Base-by-base conservation (phyloP, 257 asterid genomes). In the Verbascum thapsus region DNA sequence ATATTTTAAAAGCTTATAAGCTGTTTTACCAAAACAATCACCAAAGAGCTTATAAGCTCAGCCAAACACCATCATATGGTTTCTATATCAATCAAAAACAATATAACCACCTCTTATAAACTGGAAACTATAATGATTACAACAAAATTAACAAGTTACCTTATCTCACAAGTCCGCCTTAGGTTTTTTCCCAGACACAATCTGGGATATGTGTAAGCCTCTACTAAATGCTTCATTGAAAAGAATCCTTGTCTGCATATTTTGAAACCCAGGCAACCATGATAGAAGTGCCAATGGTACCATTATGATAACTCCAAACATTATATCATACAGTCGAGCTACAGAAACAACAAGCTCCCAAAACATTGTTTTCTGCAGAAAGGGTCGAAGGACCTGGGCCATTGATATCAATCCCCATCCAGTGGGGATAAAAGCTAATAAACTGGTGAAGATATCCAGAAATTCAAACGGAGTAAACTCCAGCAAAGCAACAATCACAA, bases 231-330 rank as follows among this genome's bases (percentile, higher is more conserved):
- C 99, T 47, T 92, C 90, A 68, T 92, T 92, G 83, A 92, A 89
- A 42, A 92, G 85, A 72, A 92, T 90, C 90, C 96, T 85, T 15
- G 99, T 92, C 84, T 92, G 99, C 99, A 89, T 92, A 58, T 95
- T 84, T 69, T 92, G 99, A 81, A 89, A 92, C 10, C 97, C 99
- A 53, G 99, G 97, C 75, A 89, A 72, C 99, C 99, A 92, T 51
- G 99, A 92, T 34, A 92, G 78, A 56, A 89, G 79, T 47, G 95
- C 97, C 26, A 89, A 82, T 1, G 99, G 99, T 61, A 56, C 74
- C 97, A 92, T 80, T 72, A 92, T 91, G 71, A 89, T 76, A 50
- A 89, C 92, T 53, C 97, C 99, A 68, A 92, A 87, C 96, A 87
- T 80, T 34, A 87, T 87, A 51, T 92, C 99, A 48, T 92, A 92